Evolutionary conservation across 495 filamentous ascomycete species (phyloP).

Genomic region (Coniosporium apollinis): DNA sequence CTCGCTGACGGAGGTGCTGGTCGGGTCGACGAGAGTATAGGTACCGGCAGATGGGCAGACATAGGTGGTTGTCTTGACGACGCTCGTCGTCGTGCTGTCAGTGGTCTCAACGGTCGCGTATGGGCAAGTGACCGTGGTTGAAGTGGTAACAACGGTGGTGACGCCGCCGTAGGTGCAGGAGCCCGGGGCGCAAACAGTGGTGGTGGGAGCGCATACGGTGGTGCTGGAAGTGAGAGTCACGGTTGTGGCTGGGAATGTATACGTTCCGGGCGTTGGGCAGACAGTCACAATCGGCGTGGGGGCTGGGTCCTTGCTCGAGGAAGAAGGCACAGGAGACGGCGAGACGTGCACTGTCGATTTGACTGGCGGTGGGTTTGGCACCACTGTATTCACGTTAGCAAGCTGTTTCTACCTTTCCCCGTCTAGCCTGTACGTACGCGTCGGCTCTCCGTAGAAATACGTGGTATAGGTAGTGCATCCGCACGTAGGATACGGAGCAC

Average conservation of each 20-base stretch:
- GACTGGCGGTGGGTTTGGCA: too few relatives aligned
- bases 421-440: too few relatives aligned
- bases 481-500: conserved; percentile 31
- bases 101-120: conserved; percentile 48
- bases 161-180: conserved; percentile 61
- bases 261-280: conserved; percentile 54
- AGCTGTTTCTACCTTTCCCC: too few relatives aligned
- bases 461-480: conserved; percentile 55
- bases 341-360: too few relatives aligned
- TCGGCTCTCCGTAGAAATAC: conserved; percentile 23
- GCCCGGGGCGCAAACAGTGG: conserved; percentile 45
- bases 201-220: conserved; percentile 48
- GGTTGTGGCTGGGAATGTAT: conserved; percentile 67
- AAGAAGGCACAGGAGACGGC: conserved; percentile 22
- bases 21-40: conserved; percentile 61
- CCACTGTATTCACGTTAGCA: too few relatives aligned
- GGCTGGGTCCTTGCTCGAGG: conserved; percentile 23
- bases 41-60: conserved; percentile 64
- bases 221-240: conserved; percentile 47
- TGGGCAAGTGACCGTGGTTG: conserved; percentile 58
- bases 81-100: conserved; percentile 45
- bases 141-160: conserved; percentile 52
- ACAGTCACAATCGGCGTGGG: conserved; percentile 51
- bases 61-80: conserved; percentile 57
- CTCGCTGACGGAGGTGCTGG: conserved; percentile 31